Evolutionary conservation across 495 filamentous ascomycete species (phyloP).

Genomic region (Durotheca rogersii): DNA sequence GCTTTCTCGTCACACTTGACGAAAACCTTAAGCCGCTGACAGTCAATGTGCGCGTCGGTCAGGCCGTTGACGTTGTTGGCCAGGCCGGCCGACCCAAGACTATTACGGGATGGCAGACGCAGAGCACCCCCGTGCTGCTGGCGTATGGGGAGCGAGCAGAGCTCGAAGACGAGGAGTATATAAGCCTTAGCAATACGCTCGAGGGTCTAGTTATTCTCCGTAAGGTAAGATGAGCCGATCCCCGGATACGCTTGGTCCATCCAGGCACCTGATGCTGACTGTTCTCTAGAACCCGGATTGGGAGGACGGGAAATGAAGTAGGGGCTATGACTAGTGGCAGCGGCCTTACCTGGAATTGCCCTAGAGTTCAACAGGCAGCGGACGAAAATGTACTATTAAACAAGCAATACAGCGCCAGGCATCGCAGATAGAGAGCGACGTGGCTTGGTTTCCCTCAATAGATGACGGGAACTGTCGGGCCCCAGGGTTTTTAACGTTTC

Average conservation of each 20-base stretch:
- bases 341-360: background rate
- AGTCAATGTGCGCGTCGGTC: slow-evolving; percentile 94
- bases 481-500: too few species aligned
- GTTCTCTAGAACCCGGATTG: slow-evolving; percentile 49
- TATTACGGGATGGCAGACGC: slow-evolving; percentile 99
- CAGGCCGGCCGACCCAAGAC: slow-evolving; percentile 97
- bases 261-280: slow-evolving; percentile 22
- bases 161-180: slow-evolving; percentile 96
- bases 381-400: slow-evolving; percentile 31
- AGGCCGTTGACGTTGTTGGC: slow-evolving; percentile 96
- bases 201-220: slow-evolving; percentile 95
- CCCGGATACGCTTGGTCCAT: slow-evolving; percentile 1
- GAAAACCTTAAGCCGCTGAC: slow-evolving; percentile 91
- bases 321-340: background rate
- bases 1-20: slow-evolving; percentile 93
- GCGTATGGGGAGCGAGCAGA: slow-evolving; percentile 93
- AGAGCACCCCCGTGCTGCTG: slow-evolving; percentile 93
- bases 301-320: slow-evolving; percentile 47
- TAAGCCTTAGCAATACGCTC: slow-evolving; percentile 82
- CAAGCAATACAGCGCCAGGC: slow-evolving; percentile 30
- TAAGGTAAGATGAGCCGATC: slow-evolving; percentile 65
- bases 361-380: background rate
- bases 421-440: slow-evolving; percentile 19
- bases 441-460: slow-evolving; percentile 30
- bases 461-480: slow-evolving; percentile 20